Percentiles rank a stretch among this genome's conserved stretches.
These are phyloP conservation scores for Rhodotorula sp. DNA, from an alignment of 1,284 basidiomycete genomes.

Conservation along the genomic window DNA sequence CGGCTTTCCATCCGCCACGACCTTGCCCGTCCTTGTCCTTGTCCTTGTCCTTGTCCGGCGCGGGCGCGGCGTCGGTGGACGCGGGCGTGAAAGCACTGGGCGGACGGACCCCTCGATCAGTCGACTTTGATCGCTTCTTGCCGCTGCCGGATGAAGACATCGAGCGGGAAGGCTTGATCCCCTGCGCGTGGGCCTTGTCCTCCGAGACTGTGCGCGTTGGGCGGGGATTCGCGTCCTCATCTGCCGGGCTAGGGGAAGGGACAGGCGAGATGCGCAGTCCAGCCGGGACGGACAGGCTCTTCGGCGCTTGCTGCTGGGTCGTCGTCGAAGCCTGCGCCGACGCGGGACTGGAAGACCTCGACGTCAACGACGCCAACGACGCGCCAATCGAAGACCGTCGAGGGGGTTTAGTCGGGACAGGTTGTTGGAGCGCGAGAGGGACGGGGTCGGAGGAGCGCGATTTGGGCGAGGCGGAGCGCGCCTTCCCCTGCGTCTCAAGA, in stretches of 20 bases:
- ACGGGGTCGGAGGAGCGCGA: neutral
- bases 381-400: slow-evolving; percentile 20
- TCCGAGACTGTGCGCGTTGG: neutral
- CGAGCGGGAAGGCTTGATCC: neutral
- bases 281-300: slow-evolving; percentile 12
- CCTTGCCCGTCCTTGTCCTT: neutral
- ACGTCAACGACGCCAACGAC: slow-evolving; percentile 14
- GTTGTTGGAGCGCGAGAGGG: neutral
- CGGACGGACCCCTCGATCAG: slow-evolving; percentile 1
- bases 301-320: neutral
- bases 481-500: neutral
- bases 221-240: neutral
- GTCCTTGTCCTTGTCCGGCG: slow-evolving; percentile 2
- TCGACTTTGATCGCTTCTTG: slow-evolving; percentile 22
- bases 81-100: too few relatives aligned
- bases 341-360: slow-evolving; percentile 8
- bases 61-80: neutral
- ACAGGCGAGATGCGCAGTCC: slow-evolving; percentile 17
- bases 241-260: neutral
- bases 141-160: neutral
- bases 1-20: slow-evolving; percentile 1
- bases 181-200: slow-evolving; percentile 8
- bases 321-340: neutral
- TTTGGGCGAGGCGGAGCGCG: slow-evolving; percentile 11
- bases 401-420: neutral